Conservation (phyloP, 495 filamentous ascomycete species). For the Parachaetomium inaequale region DNA sequence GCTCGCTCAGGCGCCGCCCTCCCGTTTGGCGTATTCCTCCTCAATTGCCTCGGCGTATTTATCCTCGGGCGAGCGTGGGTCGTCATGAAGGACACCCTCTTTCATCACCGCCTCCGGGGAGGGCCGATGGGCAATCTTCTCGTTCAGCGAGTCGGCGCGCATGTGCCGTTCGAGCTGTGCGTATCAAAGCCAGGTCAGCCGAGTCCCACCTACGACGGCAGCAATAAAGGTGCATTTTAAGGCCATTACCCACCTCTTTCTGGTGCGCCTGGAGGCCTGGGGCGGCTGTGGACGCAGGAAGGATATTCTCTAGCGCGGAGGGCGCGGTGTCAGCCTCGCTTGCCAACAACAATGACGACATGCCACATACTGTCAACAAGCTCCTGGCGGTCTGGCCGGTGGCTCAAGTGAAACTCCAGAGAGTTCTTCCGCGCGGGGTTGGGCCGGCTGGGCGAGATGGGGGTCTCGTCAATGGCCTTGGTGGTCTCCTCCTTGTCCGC, state of each 20-base stretch:
- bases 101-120: conserved; percentile 69
- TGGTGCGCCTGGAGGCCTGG: conserved; percentile 73
- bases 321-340: conserved; percentile 11
- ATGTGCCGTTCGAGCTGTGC: conserved; percentile 69
- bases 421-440: conserved; percentile 70
- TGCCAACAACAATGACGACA: neutral
- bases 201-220: neutral
- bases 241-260: conserved; percentile 49
- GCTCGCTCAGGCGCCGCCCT: conserved; percentile 43
- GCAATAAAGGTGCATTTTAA: neutral
- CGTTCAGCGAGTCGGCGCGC: conserved; percentile 77
- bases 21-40: conserved; percentile 50
- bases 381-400: conserved; percentile 74
- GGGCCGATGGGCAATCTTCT: conserved; percentile 73
- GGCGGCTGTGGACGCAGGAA: conserved; percentile 69
- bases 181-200: neutral
- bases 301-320: conserved; percentile 62
- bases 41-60: conserved; percentile 49
- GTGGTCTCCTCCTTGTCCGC: conserved; percentile 34
- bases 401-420: conserved; percentile 80
- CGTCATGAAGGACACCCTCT: conserved; percentile 69
- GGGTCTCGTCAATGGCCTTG: conserved; percentile 44
- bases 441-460: conserved; percentile 60
- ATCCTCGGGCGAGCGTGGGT: conserved; percentile 51
- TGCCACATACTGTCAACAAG: conserved; percentile 70